Percentiles rank a stretch among this genome's conserved stretches.
Conservation (phyloP, 148 eudicot species). For the Limonium bicolor region DNA sequence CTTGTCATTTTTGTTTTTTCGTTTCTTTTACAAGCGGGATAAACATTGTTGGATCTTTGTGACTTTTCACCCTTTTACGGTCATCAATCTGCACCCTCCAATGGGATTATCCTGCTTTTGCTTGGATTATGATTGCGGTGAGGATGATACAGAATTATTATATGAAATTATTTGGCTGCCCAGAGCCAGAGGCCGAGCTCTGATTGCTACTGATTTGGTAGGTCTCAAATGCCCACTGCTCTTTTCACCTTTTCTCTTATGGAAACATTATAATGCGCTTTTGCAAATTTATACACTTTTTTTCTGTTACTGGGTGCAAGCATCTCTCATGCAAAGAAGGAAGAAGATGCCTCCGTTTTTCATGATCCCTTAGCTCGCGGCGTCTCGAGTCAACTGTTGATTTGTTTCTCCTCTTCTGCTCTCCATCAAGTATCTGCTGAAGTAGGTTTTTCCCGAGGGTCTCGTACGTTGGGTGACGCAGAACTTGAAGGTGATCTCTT, state of each 20-base stretch:
- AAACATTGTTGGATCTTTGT: no score
- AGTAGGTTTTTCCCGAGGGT: no score
- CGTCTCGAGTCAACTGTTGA: no score
- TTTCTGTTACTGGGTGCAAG: conserved; percentile 1
- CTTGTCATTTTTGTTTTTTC: not conserved
- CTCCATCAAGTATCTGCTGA: no score
- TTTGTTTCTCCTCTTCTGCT: no score
- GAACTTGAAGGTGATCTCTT: no score
- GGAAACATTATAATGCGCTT: no score
- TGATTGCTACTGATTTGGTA: conserved; percentile 2
- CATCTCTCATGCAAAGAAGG: conserved; percentile 4
- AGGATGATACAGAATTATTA: not conserved
- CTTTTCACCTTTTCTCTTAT: not conserved
- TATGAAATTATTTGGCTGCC: conserved; percentile 1
- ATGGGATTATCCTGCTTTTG: not conserved
- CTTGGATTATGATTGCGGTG: not conserved
- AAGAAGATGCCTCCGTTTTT: no score
- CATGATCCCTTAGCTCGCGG: not conserved
- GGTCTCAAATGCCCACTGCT: not conserved
- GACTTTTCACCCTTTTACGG: no score
- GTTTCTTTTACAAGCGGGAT: no score
- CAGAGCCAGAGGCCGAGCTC: not conserved
- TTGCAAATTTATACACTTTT: no score
- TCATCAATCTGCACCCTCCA: not conserved
- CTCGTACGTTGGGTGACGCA: no score